Evolutionary conservation across 108 stramenopile genomes (phyloP).

Genomic region (Ochromonas danica): DNA sequence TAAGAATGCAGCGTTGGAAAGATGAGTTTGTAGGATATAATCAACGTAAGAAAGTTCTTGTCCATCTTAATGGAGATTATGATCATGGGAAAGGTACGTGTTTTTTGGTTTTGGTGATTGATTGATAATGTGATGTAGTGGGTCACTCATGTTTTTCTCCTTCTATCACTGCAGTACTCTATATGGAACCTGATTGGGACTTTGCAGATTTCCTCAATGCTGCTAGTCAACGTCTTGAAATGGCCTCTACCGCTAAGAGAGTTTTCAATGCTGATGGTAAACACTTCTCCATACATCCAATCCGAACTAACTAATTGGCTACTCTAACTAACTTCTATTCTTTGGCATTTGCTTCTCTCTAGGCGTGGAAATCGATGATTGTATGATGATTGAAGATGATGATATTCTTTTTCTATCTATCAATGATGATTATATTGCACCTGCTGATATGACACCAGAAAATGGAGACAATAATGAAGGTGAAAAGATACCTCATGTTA

Average conservation of each 20-base stretch:
- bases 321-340: neutral
- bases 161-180: constrained; percentile 42
- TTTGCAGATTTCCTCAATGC: constrained; percentile 46
- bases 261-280: constrained; percentile 53
- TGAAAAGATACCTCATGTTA: constrained; percentile 39
- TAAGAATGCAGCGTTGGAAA: constrained; percentile 10
- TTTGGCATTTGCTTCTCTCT: neutral
- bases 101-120: too few species aligned
- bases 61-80: constrained; percentile 32
- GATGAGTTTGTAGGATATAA: constrained; percentile 19
- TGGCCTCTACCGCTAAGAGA: constrained; percentile 31
- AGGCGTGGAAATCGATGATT: constrained; percentile 45
- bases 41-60: neutral
- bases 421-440: constrained; percentile 45
- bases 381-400: constrained; percentile 54
- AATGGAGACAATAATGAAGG: constrained; percentile 16
- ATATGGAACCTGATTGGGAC: constrained; percentile 51
- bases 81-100: constrained; percentile 26
- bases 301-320: neutral
- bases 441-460: neutral
- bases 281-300: neutral
- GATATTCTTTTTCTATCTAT: constrained; percentile 50
- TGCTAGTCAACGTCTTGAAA: constrained; percentile 43
- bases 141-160: neutral
- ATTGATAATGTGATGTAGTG: neutral